These are phyloP conservation scores for Bipolaris oryzae DNA, from an alignment of 2,329 filamentous ascomycete species.

Conservation along the genomic window DNA sequence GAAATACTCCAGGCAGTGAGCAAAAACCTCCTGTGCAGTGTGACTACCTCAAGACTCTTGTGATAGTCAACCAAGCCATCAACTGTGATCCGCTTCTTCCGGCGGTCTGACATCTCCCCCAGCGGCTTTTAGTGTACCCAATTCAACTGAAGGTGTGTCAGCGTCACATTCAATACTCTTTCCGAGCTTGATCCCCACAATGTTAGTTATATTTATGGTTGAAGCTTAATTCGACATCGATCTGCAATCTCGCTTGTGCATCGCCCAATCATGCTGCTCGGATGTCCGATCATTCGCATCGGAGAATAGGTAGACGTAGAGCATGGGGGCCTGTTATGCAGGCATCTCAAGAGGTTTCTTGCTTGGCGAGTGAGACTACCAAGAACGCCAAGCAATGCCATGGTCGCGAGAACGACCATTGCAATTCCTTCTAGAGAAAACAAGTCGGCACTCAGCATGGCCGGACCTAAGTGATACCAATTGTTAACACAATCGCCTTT, in stretches of 20 bases:
- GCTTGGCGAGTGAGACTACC: too few species aligned
- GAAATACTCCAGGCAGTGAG: not conserved
- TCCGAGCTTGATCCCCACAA: not conserved
- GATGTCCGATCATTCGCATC: not conserved
- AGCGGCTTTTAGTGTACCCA: not conserved
- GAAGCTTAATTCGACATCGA: slow-evolving; percentile 10
- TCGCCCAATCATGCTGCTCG: not conserved
- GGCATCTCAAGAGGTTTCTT: too few species aligned
- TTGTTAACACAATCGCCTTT: too few species aligned
- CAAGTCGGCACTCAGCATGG: too few species aligned
- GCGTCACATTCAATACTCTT: not conserved
- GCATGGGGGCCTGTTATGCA: too few species aligned
- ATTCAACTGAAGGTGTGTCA: not conserved
- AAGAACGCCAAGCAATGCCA: too few species aligned
- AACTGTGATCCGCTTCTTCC: not conserved
- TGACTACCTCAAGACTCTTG: not conserved
- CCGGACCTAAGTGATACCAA: too few species aligned
- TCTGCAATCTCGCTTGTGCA: not conserved
- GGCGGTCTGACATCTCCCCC: not conserved
- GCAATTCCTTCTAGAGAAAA: too few species aligned
- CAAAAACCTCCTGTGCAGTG: not conserved
- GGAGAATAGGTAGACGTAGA: not conserved
- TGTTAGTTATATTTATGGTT: not conserved
- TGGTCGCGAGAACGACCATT: too few species aligned
- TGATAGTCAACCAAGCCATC: not conserved